Base-by-base conservation (phyloP, 2,329 filamentous ascomycete species). In the Penicillium sp. region DNA sequence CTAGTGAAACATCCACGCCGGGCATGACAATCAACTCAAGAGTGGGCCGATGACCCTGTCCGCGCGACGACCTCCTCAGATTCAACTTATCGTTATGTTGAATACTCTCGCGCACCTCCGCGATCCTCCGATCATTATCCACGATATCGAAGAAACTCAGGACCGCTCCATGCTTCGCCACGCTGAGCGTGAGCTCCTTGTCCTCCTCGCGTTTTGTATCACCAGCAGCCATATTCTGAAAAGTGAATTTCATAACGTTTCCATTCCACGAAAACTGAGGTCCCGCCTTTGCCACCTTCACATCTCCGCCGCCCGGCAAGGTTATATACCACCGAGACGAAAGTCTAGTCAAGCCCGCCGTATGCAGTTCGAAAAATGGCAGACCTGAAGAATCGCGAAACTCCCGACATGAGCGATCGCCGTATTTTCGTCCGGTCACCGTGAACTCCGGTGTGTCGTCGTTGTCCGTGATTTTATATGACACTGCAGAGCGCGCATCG, bases 251-350 rank as follows among this genome's bases (percentile, higher is more conserved):
- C 30, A 62, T 49, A 36, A 50, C 54, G 5, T 48, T 49, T 4
- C 42, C 14, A 13, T 38, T 46, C 20, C 25, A 46, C 8, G 48
- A 39, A 35, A 47, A 45, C 20, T 46, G 53, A 27, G 53, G 52
- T 4, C 51, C 38, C 18, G 41, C 61, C 30, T 48, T 55, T 1
- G 51, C 52, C 33, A 59, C 51, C 18, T 42, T 50, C 5, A 25
- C 36, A 7, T 44, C 46, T 11, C 53, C 43, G 28, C 45, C 41
- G 10, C 59, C 60, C 0, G 62, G 58, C 30, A 58, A 27, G 1
- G 55, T 56, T 16, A 58, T 41, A 80, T 57, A 79, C 81, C 49
- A 63, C 20, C 27, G 48, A 47, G 27, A 52, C 14, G 46, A 30
- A 24, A 54, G n/a, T 1, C 39, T 48, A 1, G 50, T 20, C n/a